Conservation (phyloP, 192 early-diverging fungal genomes). For the Lobosporangium transversale region DNA sequence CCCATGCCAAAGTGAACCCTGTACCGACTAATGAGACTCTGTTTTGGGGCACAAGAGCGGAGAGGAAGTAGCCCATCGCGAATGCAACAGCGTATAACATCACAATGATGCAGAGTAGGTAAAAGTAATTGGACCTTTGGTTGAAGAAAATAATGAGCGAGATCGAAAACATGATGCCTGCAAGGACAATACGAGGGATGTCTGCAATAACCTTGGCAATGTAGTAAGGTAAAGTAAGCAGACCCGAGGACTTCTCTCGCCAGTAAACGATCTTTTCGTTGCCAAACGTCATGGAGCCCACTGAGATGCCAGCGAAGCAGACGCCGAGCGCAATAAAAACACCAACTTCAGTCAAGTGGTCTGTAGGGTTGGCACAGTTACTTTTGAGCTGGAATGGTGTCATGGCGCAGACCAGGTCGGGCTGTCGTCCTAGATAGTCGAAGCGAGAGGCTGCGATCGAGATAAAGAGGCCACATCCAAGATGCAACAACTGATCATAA, state of each 20-base stretch:
- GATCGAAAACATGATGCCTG: conserved; percentile 63
- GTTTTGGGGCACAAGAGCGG: conserved; percentile 53
- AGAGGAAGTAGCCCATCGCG: conserved; percentile 68
- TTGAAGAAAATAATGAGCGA: conserved; percentile 69
- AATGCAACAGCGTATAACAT: conserved; percentile 66
- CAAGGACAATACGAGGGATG: conserved; percentile 68
- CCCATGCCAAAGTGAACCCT: conserved; percentile 72
- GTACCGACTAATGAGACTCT: conserved; percentile 62
- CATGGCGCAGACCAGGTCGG: conserved; percentile 54
- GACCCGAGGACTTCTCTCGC: conserved; percentile 68
- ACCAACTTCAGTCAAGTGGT: conserved; percentile 57
- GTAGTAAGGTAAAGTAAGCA: conserved; percentile 70
- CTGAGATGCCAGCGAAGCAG: conserved; percentile 69
- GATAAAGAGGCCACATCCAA: conserved; percentile 64
- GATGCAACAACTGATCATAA: conserved; percentile 64
- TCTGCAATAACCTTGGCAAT: conserved; percentile 70
- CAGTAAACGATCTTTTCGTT: conserved; percentile 72
- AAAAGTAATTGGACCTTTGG: conserved; percentile 35
- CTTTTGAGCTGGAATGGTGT: conserved; percentile 54
- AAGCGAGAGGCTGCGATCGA: conserved; percentile 59
- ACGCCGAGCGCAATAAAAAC: conserved; percentile 67
- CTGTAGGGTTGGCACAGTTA: conserved; percentile 21
- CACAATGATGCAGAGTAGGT: conserved; percentile 58
- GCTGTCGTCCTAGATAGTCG: conserved; percentile 63
- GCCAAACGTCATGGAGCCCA: conserved; percentile 69